phyloP scores from a whole-genome alignment of 768 basidiomycete species.

The Xerocomus potaroensis region DNA sequence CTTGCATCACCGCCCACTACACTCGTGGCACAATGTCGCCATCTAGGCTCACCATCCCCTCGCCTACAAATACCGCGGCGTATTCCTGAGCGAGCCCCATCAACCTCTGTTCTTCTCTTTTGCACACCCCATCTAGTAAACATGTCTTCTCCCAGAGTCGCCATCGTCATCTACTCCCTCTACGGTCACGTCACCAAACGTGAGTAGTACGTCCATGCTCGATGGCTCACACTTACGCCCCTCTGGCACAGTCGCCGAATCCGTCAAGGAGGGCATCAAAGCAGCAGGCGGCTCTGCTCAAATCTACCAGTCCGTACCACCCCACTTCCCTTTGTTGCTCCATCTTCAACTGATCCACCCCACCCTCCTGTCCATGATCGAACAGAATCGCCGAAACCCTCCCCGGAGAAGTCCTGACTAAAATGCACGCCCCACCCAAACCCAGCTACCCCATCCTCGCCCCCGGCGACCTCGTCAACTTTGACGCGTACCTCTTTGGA shows the following conservation, averaged over 20 bases:
- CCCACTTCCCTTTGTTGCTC: background rate
- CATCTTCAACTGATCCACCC: background rate
- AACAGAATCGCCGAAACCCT: constrained; percentile 80
- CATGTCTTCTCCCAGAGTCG: constrained; percentile 51
- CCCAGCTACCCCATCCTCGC: constrained; percentile 44
- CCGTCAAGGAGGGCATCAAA: constrained; percentile 44
- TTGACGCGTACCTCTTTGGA: constrained; percentile 42
- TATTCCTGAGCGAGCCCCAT: background rate
- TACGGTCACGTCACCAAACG: constrained; percentile 70
- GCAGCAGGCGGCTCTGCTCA: constrained; percentile 46
- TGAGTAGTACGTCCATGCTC: constrained; percentile 33
- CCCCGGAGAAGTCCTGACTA: constrained; percentile 55
- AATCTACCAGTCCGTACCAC: constrained; percentile 52
- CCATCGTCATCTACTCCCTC: constrained; percentile 70
- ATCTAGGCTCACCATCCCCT: background rate
- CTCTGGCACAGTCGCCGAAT: constrained; percentile 52
- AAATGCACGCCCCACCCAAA: constrained; percentile 69
- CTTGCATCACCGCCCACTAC: background rate
- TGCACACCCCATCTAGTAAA: background rate
- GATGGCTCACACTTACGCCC: constrained; percentile 1
- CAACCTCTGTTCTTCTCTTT: background rate
- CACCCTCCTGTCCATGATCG: too few species aligned
- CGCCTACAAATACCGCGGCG: background rate
- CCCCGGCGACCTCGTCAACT: constrained; percentile 14
- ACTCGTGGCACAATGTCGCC: background rate